A percentile compares a stretch with the other conserved stretches of the same genome.
phyloP scores from a whole-genome alignment of 169 alveolate species.

The Cryptosporidium ubiquitum region DNA sequence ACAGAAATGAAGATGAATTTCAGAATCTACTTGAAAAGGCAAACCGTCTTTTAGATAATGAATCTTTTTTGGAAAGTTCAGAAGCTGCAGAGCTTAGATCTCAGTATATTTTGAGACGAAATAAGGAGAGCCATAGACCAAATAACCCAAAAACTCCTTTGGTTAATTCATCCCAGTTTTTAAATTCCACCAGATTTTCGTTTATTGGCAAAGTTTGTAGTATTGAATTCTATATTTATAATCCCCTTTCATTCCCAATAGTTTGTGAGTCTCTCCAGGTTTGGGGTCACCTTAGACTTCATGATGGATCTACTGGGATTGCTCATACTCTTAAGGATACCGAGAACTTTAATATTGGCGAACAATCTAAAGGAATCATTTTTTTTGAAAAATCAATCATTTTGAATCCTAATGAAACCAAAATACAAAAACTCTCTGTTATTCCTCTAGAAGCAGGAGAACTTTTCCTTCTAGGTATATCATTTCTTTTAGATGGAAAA shows the following conservation, averaged over 20 bases:
- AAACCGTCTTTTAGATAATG: slow-evolving; percentile 7
- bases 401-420: slow-evolving; percentile 37
- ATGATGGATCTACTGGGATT: slow-evolving; percentile 39
- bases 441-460: slow-evolving; percentile 60
- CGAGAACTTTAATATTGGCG: background rate
- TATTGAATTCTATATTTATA: slow-evolving; percentile 37
- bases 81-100: slow-evolving; percentile 41
- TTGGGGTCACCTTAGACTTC: slow-evolving; percentile 62
- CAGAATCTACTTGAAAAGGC: slow-evolving; percentile 1
- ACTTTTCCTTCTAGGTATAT: slow-evolving; percentile 46
- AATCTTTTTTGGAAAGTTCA: slow-evolving; percentile 4
- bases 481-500: slow-evolving; percentile 64
- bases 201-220: slow-evolving; percentile 42
- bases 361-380: background rate
- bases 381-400: slow-evolving; percentile 31
- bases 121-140: background rate
- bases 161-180: background rate
- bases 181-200: slow-evolving; percentile 22
- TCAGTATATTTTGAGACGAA: slow-evolving; percentile 28
- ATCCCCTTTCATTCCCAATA: slow-evolving; percentile 63
- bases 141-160: background rate
- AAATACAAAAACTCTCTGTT: slow-evolving; percentile 17
- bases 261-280: slow-evolving; percentile 48
- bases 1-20: slow-evolving; percentile 17
- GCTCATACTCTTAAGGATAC: background rate